phyloP scores from a whole-genome alignment of 2,329 filamentous ascomycete genomes.

The Hypoxylon sp. region DNA sequence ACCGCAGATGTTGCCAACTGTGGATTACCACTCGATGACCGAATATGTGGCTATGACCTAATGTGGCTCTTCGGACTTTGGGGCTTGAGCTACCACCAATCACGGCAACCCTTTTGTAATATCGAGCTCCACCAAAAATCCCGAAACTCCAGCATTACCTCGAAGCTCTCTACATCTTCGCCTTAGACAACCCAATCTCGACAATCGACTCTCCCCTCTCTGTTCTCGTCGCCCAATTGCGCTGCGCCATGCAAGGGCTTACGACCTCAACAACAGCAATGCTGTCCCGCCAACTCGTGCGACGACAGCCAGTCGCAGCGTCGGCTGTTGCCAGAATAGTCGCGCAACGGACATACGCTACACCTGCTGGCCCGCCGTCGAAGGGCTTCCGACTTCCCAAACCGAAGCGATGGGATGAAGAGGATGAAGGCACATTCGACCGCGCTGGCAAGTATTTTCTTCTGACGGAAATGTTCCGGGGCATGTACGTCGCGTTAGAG shows the following conservation, averaged over 20 bases:
- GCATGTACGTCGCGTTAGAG: constrained; percentile 98
- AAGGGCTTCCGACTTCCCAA: constrained; percentile 83
- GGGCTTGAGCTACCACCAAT: constrained; percentile 45
- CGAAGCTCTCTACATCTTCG: constrained; percentile 41
- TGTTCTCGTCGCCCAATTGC: constrained; percentile 46
- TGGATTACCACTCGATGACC: constrained; percentile 17
- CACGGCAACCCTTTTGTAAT: constrained; percentile 50
- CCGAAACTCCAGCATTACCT: constrained; percentile 50
- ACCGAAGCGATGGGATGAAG: constrained; percentile 84
- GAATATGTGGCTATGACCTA: constrained; percentile 38
- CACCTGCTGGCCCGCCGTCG: constrained; percentile 83
- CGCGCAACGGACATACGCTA: constrained; percentile 67
- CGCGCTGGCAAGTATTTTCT: constrained; percentile 94
- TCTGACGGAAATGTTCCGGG: constrained; percentile 93
- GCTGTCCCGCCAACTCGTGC: constrained; percentile 55
- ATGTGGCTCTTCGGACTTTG: constrained; percentile 30
- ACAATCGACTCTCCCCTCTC: constrained; percentile 42
- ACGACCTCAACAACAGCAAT: constrained; percentile 50
- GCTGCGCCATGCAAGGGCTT: constrained; percentile 54
- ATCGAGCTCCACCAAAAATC: constrained; percentile 50
- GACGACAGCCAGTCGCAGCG: constrained; percentile 49
- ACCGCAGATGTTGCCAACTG: constrained; percentile 22
- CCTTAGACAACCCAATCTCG: constrained; percentile 38
- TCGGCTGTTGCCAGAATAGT: constrained; percentile 52
- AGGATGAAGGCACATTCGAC: constrained; percentile 82